Base-by-base conservation (phyloP, 75 land plant genomes). In the Adiantum capillusveneris region DNA sequence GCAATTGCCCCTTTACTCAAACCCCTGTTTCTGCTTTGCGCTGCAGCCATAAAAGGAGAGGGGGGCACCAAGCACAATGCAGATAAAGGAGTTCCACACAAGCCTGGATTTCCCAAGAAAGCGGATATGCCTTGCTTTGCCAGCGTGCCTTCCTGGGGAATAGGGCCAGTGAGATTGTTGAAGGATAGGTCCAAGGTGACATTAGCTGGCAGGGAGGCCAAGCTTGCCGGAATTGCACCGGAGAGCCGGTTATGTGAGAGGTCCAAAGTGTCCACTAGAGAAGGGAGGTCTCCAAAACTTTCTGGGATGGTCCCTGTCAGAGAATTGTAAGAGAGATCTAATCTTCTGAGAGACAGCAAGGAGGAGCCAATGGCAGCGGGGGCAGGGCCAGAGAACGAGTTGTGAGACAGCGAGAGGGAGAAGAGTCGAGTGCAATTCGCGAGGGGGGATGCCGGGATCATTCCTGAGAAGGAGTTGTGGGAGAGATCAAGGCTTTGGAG, bases 261-360 rank as follows among this genome's bases (percentile, higher is more conserved):
- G 7, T 56, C 83, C 17, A 86, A 42, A 5, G 49, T 58, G 21
- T 64, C 14, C 18, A 76, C 43, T 36, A 95, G 62, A 21, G 42
- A 20, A 1, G 66, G 34, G 21, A 95, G 68, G 1, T 61, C 52
- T 0, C 30, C 54, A 57, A 29, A 31, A 65, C 25, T 31, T 41
- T 1, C 68, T 0, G 99, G 97, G 20, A 95, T 87, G 2, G 73
- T 18, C 0, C 97, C 97, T 21, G 63, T 24, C 12, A 90, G 68
- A 39, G 34, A 17, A 43, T 95, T 95, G 1, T 81, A 65, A 26
- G 75, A 80, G 50, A 95, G 79, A 21, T 56, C 50, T 12, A 90
- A 66, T 1, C 49, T 34, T 58, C 80, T 62, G 43, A 95, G 81
- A 20, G 59, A 67, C 20, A 26, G 27, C 31, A 85, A 46, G 5